These are phyloP conservation scores for Dactylonectria estremocensis DNA, from an alignment of 2,329 filamentous ascomycete species.

Conservation along the genomic window DNA sequence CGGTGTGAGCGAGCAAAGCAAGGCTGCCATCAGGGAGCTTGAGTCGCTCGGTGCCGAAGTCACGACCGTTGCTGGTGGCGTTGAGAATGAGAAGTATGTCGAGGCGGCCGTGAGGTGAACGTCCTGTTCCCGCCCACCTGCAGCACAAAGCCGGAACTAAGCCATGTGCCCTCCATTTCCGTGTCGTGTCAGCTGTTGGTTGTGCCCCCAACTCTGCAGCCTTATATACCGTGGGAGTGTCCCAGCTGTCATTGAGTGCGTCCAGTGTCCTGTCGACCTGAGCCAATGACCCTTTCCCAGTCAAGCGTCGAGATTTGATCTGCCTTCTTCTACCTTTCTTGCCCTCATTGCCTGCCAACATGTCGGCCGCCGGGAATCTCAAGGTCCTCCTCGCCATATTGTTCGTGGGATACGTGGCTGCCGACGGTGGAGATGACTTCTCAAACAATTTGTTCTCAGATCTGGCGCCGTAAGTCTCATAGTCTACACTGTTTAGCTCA, in stretches of 20 bases:
- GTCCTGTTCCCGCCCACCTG: no score
- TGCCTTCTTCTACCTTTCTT: no score
- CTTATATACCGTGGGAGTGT: no score
- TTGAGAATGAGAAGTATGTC: conserved; percentile 49
- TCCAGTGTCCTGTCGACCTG: no score
- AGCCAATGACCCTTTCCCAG: no score
- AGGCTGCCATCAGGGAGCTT: conserved; percentile 43
- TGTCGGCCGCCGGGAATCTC: not conserved
- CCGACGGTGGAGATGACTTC: not conserved
- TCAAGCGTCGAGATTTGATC: no score
- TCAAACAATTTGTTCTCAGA: not conserved
- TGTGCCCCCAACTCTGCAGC: no score
- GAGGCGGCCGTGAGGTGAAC: conserved; percentile 38
- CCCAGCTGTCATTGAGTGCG: no score
- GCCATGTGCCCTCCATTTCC: no score
- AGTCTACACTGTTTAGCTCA: not conserved
- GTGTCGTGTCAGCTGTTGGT: no score
- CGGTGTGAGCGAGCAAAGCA: conserved; percentile 11
- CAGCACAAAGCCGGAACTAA: no score
- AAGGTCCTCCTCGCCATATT: not conserved
- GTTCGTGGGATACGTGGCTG: not conserved
- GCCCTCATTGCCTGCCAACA: no score
- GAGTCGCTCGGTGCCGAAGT: conserved; percentile 43
- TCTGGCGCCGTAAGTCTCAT: not conserved
- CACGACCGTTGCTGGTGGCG: conserved; percentile 51